Percentiles rank a stretch among this genome's conserved stretches.
These are phyloP conservation scores for Tilletia indica DNA, from an alignment of 1,284 basidiomycete species.

Conservation along the genomic window DNA sequence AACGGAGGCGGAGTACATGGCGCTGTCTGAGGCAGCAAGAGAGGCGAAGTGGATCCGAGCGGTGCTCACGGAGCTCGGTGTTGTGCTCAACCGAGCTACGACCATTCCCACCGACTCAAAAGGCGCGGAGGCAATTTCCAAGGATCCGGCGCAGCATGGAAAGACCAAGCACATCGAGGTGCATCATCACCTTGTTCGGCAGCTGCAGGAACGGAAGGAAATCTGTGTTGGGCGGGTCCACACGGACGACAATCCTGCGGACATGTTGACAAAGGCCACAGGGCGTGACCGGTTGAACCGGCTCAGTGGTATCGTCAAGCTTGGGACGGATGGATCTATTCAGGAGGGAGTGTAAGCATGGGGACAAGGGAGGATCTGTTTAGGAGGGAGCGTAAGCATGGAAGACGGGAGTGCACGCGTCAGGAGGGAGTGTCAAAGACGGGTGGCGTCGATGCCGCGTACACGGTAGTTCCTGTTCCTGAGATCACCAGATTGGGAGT, in stretches of 20 bases:
- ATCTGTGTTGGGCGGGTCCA: background rate
- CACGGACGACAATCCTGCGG: background rate
- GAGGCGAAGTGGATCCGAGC: background rate
- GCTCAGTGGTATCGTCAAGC: too few relatives aligned
- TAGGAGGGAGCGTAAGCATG: too few relatives aligned
- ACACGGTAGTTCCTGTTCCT: too few relatives aligned
- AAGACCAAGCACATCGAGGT: slow-evolving; percentile 8
- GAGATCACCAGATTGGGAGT: too few relatives aligned
- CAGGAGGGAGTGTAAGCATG: too few relatives aligned
- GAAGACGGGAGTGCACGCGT: too few relatives aligned
- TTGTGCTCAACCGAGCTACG: background rate
- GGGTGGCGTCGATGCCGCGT: too few relatives aligned
- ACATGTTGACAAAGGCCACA: background rate
- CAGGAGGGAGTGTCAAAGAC: too few relatives aligned
- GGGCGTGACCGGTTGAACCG: background rate
- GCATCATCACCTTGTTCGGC: background rate
- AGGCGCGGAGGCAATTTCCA: background rate
- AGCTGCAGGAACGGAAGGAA: background rate
- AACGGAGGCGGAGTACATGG: slow-evolving; percentile 10
- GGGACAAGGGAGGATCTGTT: too few relatives aligned
- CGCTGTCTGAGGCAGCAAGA: background rate
- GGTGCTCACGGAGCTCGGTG: slow-evolving; percentile 1
- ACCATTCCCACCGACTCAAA: slow-evolving; percentile 1
- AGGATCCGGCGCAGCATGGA: background rate
- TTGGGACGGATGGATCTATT: too few relatives aligned